phyloP scores from a whole-genome alignment of 2,329 filamentous ascomycete species.

The Volutella citrinella region DNA sequence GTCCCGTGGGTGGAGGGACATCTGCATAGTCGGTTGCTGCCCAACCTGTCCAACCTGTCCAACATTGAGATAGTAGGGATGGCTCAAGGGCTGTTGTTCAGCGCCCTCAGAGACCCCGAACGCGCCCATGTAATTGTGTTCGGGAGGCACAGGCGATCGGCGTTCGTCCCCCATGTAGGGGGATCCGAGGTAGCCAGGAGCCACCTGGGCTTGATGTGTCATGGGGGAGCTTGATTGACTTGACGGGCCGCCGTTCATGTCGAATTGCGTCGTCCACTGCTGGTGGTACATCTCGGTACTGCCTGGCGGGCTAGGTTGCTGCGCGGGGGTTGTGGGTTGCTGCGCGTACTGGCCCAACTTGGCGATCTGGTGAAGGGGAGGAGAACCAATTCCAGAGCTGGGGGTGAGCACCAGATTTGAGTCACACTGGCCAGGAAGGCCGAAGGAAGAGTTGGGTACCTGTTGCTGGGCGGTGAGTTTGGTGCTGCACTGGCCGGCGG shows the following conservation, averaged over 20 bases:
- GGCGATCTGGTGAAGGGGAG: conserved; percentile 42
- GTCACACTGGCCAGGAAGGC: conserved; percentile 37
- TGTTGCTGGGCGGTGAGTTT: conserved; percentile 11
- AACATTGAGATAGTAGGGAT: conserved; percentile 29
- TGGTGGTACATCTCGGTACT: conserved; percentile 43
- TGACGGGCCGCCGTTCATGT: conserved; percentile 38
- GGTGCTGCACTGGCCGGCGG: not conserved
- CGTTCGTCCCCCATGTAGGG: conserved; percentile 38
- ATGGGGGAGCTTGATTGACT: conserved; percentile 47
- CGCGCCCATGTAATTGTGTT: conserved; percentile 34
- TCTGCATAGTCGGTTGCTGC: conserved; percentile 13
- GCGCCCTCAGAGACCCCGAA: conserved; percentile 34
- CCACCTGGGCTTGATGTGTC: conserved; percentile 34
- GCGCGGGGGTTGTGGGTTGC: conserved; percentile 34
- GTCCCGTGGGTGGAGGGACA: no score
- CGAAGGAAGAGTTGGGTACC: conserved; percentile 30
- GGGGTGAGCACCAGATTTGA: conserved; percentile 49
- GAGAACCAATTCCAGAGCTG: conserved; percentile 47
- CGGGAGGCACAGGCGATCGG: conserved; percentile 35
- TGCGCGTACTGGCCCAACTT: conserved; percentile 41
- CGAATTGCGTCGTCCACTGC: conserved; percentile 38
- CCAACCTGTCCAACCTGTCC: not conserved
- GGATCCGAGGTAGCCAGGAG: conserved; percentile 32
- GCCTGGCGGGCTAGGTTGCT: conserved; percentile 47
- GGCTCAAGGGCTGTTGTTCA: conserved; percentile 22